Evolutionary conservation across 768 basidiomycete species (phyloP), one percentile per base, ranked within the genome.

Genomic region (Boletus subcaerulescens): DNA sequence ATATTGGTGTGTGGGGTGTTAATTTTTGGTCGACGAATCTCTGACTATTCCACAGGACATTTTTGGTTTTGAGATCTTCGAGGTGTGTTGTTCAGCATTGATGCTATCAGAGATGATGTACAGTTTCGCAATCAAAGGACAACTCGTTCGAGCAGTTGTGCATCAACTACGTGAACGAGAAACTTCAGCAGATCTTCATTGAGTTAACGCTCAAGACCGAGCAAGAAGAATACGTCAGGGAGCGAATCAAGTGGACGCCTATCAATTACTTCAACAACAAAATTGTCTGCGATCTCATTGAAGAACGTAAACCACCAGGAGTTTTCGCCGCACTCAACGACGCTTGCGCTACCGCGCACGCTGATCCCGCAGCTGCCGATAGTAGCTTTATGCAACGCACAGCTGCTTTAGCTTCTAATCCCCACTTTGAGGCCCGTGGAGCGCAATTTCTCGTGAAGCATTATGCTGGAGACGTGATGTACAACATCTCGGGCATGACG

Each of bases 81-180:
- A 95, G 77, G 91, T 90, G 65, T 38, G 71, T 50, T 48, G 48
- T 36, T 49, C 31, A 15, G 7, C 38, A 17, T 36, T 17, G 17
- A 43, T 42, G 15, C 33, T 26, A 7, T 62, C 20, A 36, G 41
- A 57, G 55, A 52, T 48, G 47, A 35, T 26, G 11, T 20, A 56
- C 35, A 9, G 26, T 10, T 48, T 50, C 17, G 17, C 44, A 48
- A 62, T 88, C 31, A 20, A 61, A 94, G 89, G 91, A 94, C 71
- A 96, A 96, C 72, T 93, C 92, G 5, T 94, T 95, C 66, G 93
- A 95, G 68, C 94, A 99, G 72, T 84, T 99, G 18, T 99, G 97
- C 76, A 99, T 99, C 80, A 99, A 99, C 77, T 99, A 99, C 65
- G 97, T 98, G 76, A 99, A 99, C 79, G 97, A 99, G 74, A 99